Base-by-base conservation (phyloP, 495 filamentous ascomycete genomes). In the Daldinia bambusicola region DNA sequence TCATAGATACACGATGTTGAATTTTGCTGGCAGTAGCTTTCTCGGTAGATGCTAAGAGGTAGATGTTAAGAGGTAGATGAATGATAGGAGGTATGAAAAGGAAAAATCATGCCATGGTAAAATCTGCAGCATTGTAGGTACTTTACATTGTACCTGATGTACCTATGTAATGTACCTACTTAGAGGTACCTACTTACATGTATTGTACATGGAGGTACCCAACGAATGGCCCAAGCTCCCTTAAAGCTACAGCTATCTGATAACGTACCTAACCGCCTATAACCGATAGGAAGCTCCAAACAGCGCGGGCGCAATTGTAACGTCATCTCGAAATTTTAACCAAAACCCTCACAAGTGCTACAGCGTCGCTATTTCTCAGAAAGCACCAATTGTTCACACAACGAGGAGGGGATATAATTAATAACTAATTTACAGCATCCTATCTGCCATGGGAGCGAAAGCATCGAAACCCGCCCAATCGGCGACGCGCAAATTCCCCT, bases 401-500 rank as follows among this genome's bases (percentile, higher is more conserved):
- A 5, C 6, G 34, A 36, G 26, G 13, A 31, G 31, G 4, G 53
- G 31, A 4, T 41, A 67, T 41, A 51, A 36, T 26, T 26, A 26
- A 26, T 26, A 26, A 3, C 3, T 26, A 26, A 26, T 26, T 1
- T 36, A 36, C 34, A 36, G 34, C 34, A 41, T 6, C n/a, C n/a
- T 9, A 70, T 26, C n/a, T 9, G 68, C 16, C 50, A 75, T 75
- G 75, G 75, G 72, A 50, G 62, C 76, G 16, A 77, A 72, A 40
- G 72, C 72, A 53, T 75, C 76, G 20, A 78, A 77, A 61, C 75
- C 80, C 2, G 80, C 77, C 41, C 77, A 82, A 55, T 68, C 76
- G 32, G 75, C 71, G 6, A 69, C 75, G 60, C 81, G 82, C 36
- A 83, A 79, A 34, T 84, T 83, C 53, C 82, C 82, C 9, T 67